Conservation (phyloP, 306 rosid genomes). For the Rosa persica region DNA sequence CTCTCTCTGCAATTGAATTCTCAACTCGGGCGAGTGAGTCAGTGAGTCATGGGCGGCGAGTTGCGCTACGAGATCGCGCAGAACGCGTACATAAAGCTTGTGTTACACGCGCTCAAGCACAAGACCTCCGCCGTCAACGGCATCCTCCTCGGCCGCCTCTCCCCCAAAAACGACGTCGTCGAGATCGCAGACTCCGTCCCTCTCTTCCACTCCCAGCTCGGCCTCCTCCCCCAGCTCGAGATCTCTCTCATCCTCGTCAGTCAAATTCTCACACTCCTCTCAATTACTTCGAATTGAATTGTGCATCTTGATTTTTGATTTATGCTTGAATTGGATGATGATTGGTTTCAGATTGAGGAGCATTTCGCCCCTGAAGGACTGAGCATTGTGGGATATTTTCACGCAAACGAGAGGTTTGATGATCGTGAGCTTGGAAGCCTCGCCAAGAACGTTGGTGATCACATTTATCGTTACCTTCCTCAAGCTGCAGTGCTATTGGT, state of each 20-base stretch:
- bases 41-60: conserved; percentile 64
- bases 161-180: conserved; percentile 58
- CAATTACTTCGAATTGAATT: neutral
- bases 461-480: conserved; percentile 77
- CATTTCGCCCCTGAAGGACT: conserved; percentile 66
- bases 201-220: conserved; percentile 83
- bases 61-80: conserved; percentile 72
- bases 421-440: conserved; percentile 72
- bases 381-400: conserved; percentile 82
- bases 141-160: conserved; percentile 76
- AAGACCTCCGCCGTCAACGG: conserved; percentile 85
- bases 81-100: conserved; percentile 78
- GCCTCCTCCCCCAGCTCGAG: conserved; percentile 95
- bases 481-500: conserved; percentile 91
- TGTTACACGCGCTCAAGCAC: conserved; percentile 84
- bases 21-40: neutral
- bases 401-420: conserved; percentile 94
- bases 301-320: too few relatives aligned
- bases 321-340: neutral
- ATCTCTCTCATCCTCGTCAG: conserved; percentile 86
- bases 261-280: neutral
- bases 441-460: conserved; percentile 87
- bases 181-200: conserved; percentile 88
- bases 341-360: conserved; percentile 69
- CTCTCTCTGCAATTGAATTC: neutral